These are phyloP conservation scores for Coccomyxa subellipsoidea DNA, from an alignment of 163 green algal species.

Conservation along the genomic window DNA sequence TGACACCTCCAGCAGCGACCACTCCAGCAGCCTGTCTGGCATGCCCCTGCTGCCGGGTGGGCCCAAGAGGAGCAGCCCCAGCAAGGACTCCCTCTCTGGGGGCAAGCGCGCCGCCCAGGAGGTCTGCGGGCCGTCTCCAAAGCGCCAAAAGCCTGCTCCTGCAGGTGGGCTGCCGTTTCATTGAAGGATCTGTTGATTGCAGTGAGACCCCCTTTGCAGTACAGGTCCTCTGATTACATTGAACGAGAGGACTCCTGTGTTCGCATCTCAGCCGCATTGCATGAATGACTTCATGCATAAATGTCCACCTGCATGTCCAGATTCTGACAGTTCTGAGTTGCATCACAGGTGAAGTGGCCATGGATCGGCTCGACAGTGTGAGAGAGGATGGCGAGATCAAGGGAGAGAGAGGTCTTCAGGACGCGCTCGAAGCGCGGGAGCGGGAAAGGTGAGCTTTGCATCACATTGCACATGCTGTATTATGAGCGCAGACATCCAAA, in stretches of 20 bases:
- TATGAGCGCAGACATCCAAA: too few relatives aligned
- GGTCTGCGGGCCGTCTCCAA: background rate
- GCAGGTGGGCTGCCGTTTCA: too few relatives aligned
- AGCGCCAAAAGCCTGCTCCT: background rate
- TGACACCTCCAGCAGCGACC: background rate
- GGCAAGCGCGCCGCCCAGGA: background rate
- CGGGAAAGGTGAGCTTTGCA: background rate
- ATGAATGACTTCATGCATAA: too few relatives aligned
- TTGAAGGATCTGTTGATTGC: too few relatives aligned
- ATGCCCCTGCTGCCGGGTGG: background rate
- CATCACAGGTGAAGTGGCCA: too few relatives aligned
- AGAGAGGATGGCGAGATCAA: background rate
- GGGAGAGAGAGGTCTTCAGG: background rate
- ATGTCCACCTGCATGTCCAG: too few relatives aligned
- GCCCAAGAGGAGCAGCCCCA: background rate
- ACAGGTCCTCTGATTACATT: too few relatives aligned
- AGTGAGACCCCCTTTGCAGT: too few relatives aligned
- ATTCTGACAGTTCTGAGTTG: too few relatives aligned
- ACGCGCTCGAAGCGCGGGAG: background rate
- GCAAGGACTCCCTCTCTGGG: background rate
- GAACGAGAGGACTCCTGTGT: too few relatives aligned
- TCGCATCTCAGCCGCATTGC: too few relatives aligned
- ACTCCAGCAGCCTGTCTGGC: background rate
- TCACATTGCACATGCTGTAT: too few relatives aligned
- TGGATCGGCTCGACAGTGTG: background rate